Evolutionary conservation across 306 rosid genomes (phyloP).

Genomic region (Sindora glabra): DNA sequence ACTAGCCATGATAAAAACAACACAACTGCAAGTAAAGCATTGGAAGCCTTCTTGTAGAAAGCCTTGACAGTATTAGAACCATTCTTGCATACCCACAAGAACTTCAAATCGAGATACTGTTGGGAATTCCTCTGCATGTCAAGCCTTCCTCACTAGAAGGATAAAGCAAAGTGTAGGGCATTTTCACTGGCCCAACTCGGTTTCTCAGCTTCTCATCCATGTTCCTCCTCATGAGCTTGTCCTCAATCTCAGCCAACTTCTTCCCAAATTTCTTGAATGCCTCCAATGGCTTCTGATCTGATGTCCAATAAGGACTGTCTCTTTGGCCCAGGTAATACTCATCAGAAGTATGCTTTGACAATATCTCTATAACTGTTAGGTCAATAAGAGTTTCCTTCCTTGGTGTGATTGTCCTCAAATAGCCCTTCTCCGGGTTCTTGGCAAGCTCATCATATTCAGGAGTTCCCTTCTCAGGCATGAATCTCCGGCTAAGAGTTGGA

Average conservation of each 20-base stretch:
- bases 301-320: slow-evolving; percentile 26
- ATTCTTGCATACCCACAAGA: neutral
- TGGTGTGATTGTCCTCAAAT: slow-evolving; percentile 34
- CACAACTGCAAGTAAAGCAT: no score
- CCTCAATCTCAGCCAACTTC: slow-evolving; percentile 16
- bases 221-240: slow-evolving; percentile 17
- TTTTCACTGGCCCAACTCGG: slow-evolving; percentile 48
- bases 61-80: no score
- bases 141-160: slow-evolving; percentile 61
- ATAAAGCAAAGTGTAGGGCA: slow-evolving; percentile 73
- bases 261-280: slow-evolving; percentile 26
- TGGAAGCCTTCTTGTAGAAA: no score
- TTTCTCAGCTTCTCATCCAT: slow-evolving; percentile 25
- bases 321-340: slow-evolving; percentile 34
- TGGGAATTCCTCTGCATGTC: slow-evolving; percentile 67
- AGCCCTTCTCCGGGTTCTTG: slow-evolving; percentile 20
- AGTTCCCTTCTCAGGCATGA: slow-evolving; percentile 41
- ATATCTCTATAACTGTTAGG: slow-evolving; percentile 34
- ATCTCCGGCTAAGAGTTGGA: slow-evolving; percentile 30
- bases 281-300: neutral
- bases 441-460: slow-evolving; percentile 36
- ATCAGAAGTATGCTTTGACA: slow-evolving; percentile 42
- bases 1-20: neutral
- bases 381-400: slow-evolving; percentile 26
- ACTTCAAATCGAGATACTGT: slow-evolving; percentile 48